Conservation (phyloP, 176 grass and related monocot species). For the Triticum monococcum region DNA sequence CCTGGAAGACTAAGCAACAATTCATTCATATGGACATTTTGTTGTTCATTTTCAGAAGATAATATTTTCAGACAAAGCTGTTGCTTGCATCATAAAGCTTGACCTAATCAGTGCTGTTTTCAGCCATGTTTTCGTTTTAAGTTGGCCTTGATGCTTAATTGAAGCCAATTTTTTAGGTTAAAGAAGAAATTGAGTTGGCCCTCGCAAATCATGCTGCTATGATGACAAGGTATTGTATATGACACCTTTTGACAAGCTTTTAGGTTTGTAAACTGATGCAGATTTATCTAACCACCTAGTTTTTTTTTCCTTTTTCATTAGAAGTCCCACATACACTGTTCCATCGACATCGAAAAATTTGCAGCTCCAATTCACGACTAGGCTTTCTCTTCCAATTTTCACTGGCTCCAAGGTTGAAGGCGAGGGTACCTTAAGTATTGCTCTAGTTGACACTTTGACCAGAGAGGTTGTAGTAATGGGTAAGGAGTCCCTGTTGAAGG, state of each 20-base stretch:
- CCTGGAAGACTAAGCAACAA: neutral
- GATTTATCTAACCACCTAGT: constrained; percentile 31
- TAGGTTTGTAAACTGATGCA: constrained; percentile 16
- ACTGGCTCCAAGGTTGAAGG: constrained; percentile 87
- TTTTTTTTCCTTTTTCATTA: constrained; percentile 42
- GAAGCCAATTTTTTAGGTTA: constrained; percentile 58
- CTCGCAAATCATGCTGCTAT: constrained; percentile 66
- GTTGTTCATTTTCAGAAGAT: neutral
- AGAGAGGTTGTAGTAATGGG: constrained; percentile 44
- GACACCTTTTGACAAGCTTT: constrained; percentile 13
- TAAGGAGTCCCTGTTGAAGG: constrained; percentile 54
- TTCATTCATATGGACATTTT: neutral
- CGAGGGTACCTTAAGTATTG: constrained; percentile 56
- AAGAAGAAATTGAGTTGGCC: constrained; percentile 89
- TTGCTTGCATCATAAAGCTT: neutral
- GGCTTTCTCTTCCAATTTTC: constrained; percentile 92
- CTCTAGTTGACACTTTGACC: constrained; percentile 60
- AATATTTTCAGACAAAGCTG: constrained; percentile 6
- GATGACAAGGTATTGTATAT: constrained; percentile 52
- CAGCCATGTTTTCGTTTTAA: constrained; percentile 11
- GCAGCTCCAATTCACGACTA: constrained; percentile 78
- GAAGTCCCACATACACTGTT: constrained; percentile 48
- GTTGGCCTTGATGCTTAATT: constrained; percentile 20
- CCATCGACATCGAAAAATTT: constrained; percentile 49
- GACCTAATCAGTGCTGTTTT: neutral